Conservation (phyloP, 75 land plant species). For the Pinus taeda region DNA sequence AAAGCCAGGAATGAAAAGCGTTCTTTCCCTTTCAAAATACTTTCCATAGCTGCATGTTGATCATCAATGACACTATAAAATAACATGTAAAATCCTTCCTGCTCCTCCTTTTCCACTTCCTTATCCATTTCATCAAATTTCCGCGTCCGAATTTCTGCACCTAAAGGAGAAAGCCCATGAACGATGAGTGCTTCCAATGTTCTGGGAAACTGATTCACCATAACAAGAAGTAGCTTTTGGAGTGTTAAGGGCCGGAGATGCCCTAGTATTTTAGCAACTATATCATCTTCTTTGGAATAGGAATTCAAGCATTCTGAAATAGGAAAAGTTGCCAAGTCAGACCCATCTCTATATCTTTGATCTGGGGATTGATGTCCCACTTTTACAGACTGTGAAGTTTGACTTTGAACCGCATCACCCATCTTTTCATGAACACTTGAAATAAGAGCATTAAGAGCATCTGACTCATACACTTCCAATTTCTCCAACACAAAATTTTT, state of each 20-base stretch:
- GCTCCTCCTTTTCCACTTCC: slow-evolving; percentile 33
- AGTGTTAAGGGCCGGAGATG: slow-evolving; percentile 38
- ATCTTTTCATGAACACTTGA: too few species aligned
- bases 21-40: too few species aligned
- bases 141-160: slow-evolving; percentile 74
- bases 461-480: slow-evolving; percentile 28
- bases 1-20: too few species aligned
- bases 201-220: slow-evolving; percentile 86
- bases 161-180: slow-evolving; percentile 74
- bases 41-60: too few species aligned
- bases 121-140: slow-evolving; percentile 92
- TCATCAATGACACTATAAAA: slow-evolving; percentile 90
- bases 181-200: slow-evolving; percentile 83
- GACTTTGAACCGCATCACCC: too few species aligned
- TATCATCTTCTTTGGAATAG: slow-evolving; percentile 44
- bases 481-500: slow-evolving; percentile 16
- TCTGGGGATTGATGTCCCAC: slow-evolving; percentile 1
- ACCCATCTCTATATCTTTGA: background rate
- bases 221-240: slow-evolving; percentile 51
- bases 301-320: background rate
- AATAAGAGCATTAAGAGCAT: too few species aligned
- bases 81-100: slow-evolving; percentile 70
- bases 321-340: background rate
- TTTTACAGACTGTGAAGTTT: slow-evolving; percentile 5
- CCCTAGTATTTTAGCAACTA: slow-evolving; percentile 52